phyloP scores from a whole-genome alignment of 208 protist species.

The Leishmania arabica region DNA sequence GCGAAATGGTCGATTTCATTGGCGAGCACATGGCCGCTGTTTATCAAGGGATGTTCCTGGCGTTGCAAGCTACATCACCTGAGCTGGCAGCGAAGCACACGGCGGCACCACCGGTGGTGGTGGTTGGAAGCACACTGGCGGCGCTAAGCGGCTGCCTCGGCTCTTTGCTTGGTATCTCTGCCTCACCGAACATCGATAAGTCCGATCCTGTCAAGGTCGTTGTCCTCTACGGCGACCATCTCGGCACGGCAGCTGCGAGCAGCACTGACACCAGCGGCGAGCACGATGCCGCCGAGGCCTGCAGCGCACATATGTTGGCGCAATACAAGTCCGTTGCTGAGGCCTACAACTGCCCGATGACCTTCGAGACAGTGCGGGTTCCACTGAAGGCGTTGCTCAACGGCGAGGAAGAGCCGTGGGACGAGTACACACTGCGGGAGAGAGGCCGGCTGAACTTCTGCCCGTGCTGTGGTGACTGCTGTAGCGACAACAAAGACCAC shows the following conservation, averaged over 20 bases:
- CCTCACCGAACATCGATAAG: neutral
- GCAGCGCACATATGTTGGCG: neutral
- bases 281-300: neutral
- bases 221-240: constrained; percentile 49
- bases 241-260: neutral
- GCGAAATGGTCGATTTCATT: constrained; percentile 59
- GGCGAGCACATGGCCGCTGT: constrained; percentile 57
- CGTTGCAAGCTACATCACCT: constrained; percentile 4
- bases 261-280: neutral
- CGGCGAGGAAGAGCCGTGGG: constrained; percentile 70
- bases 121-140: constrained; percentile 26
- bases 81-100: neutral
- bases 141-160: constrained; percentile 19
- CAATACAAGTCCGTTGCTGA: constrained; percentile 14
- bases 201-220: constrained; percentile 17
- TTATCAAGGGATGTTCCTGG: constrained; percentile 23
- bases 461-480: constrained; percentile 72
- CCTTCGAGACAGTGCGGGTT: constrained; percentile 36
- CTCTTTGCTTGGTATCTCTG: neutral
- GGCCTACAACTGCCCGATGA: constrained; percentile 9
- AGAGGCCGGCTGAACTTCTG: constrained; percentile 76
- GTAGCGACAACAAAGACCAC: constrained; percentile 4
- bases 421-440: constrained; percentile 65
- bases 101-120: constrained; percentile 21
- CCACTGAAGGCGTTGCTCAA: constrained; percentile 64